These are phyloP conservation scores for Odontarrhena argentea DNA, from an alignment of 345 rosid genomes.

Conservation along the genomic window DNA sequence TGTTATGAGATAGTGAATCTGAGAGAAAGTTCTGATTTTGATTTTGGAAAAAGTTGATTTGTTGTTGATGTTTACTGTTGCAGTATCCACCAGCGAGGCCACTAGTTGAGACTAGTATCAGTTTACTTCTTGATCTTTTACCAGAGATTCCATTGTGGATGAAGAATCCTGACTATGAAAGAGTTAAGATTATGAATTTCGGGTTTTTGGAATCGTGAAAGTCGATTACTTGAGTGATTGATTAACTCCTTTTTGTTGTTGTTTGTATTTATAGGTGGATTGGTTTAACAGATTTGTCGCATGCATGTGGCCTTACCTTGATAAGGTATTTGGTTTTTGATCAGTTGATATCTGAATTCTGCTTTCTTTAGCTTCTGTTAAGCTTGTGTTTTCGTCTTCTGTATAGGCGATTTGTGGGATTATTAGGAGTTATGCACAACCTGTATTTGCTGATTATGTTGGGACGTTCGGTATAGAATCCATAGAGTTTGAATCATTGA, in stretches of 20 bases:
- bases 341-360: not conserved
- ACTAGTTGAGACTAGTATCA: conserved; percentile 49
- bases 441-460: conserved; percentile 62
- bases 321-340: conserved; percentile 51
- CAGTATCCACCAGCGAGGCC: conserved; percentile 65
- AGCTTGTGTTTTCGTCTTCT: conserved; percentile 16
- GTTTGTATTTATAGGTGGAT: conserved; percentile 52
- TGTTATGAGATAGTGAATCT: conserved; percentile 8
- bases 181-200: conserved; percentile 41
- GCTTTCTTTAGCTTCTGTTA: not conserved
- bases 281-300: conserved; percentile 71
- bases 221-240: not conserved
- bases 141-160: conserved; percentile 79
- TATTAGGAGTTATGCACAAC: conserved; percentile 50
- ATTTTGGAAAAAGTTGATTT: not conserved
- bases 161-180: conserved; percentile 72
- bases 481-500: conserved; percentile 55
- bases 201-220: not conserved
- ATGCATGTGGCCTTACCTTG: conserved; percentile 77
- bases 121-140: conserved; percentile 53
- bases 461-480: conserved; percentile 55
- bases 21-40: not conserved
- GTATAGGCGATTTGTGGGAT: conserved; percentile 60
- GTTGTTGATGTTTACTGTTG: not conserved
- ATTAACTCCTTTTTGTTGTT: not conserved